Conservation (phyloP, 2,329 filamentous ascomycete genomes). For the Calonectria honghensis region DNA sequence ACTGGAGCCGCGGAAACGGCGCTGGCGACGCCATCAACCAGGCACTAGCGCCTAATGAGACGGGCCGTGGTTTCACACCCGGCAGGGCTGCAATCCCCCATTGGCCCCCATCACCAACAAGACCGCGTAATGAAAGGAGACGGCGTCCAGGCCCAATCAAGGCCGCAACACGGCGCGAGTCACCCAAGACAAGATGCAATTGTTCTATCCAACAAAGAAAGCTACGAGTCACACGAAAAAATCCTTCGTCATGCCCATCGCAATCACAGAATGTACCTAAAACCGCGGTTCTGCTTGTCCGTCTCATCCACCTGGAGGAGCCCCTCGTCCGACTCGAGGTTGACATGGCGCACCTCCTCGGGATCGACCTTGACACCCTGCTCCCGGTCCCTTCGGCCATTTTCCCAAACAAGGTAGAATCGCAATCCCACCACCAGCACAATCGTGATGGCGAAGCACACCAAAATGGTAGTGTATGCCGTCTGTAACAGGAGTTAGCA, state of each 20-base stretch:
- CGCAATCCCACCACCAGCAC: conserved; percentile 33
- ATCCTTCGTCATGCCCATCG: conserved; percentile 3
- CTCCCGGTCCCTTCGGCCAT: conserved; percentile 35
- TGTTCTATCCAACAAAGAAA: not conserved
- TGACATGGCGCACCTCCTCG: conserved; percentile 40
- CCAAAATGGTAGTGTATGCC: conserved; percentile 39
- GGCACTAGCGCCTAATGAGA: conserved; percentile 11
- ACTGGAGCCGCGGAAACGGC: not conserved
- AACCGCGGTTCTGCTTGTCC: conserved; percentile 38
- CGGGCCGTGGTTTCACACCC: conserved; percentile 8
- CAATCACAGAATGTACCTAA: conserved; percentile 39
- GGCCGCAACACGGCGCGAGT: not conserved
- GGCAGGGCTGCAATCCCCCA: not conserved
- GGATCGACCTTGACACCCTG: conserved; percentile 40
- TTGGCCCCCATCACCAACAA: not conserved
- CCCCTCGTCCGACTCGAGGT: conserved; percentile 33
- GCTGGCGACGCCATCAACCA: not conserved
- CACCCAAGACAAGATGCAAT: not conserved
- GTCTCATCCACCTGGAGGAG: conserved; percentile 43
- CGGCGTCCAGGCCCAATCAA: conserved; percentile 4
- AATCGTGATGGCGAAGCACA: conserved; percentile 42
- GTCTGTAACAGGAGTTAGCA: conserved; percentile 34
- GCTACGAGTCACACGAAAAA: not conserved
- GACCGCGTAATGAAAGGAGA: not conserved
- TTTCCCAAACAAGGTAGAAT: conserved; percentile 54